A percentile compares a stretch with the other conserved stretches of the same genome.
Conservation (phyloP, 176 grass and related monocot species). For the Oryza nivara region DNA sequence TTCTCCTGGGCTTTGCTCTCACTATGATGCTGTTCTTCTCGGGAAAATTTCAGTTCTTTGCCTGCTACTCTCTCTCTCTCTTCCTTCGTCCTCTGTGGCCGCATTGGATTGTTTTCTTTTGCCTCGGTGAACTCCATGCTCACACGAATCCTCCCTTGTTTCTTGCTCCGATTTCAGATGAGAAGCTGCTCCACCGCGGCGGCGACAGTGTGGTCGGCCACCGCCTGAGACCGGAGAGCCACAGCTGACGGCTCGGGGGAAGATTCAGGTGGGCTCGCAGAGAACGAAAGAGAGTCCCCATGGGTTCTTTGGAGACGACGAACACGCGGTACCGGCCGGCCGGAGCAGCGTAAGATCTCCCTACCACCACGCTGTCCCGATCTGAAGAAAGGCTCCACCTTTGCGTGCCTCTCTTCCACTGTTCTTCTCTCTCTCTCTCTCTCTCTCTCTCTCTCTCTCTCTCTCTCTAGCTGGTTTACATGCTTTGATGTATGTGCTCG, state of each 20-base stretch:
- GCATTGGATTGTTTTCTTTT: background rate
- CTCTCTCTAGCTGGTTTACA: slow-evolving; percentile 36
- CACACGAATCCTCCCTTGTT: slow-evolving; percentile 13
- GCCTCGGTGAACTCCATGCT: background rate
- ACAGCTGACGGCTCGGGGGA: background rate
- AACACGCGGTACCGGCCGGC: slow-evolving; percentile 59
- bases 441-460: slow-evolving; percentile 18
- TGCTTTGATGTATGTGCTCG: slow-evolving; percentile 26
- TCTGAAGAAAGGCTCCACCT: slow-evolving; percentile 3
- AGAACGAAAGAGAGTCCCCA: slow-evolving; percentile 9
- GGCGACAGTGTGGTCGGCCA: slow-evolving; percentile 27
- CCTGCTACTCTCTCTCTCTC: background rate
- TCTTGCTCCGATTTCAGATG: slow-evolving; percentile 46
- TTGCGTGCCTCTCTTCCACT: background rate
- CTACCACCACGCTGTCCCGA: slow-evolving; percentile 11
- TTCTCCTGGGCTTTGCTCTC: background rate
- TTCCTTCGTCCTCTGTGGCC: background rate
- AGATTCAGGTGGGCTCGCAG: background rate
- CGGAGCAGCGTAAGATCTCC: slow-evolving; percentile 59
- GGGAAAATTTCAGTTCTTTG: background rate
- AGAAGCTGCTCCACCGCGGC: slow-evolving; percentile 47
- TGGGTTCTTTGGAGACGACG: slow-evolving; percentile 58
- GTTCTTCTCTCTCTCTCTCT: background rate
- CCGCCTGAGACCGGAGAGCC: slow-evolving; percentile 33
- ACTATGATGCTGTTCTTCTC: background rate